Conservation (phyloP, 1,139 yeast species). For the Yamadazyma buinensis region DNA sequence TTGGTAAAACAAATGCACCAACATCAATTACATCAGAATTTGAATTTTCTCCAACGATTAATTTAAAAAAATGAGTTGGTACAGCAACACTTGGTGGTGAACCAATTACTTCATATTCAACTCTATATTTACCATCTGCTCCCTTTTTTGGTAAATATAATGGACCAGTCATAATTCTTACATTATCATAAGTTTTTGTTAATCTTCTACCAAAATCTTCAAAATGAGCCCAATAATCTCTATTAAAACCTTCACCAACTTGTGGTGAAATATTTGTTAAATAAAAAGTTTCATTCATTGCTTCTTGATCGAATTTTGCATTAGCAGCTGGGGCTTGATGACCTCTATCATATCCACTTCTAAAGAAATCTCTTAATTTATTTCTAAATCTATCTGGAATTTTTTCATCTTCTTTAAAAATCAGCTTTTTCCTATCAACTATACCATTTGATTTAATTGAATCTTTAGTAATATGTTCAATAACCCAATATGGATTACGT, state of each 20-base stretch:
- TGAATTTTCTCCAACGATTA: slow-evolving; percentile 74
- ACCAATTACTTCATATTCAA: slow-evolving; percentile 89
- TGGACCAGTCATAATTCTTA: slow-evolving; percentile 91
- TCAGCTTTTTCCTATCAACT: slow-evolving; percentile 75
- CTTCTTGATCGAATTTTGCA: slow-evolving; percentile 82
- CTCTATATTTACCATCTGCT: slow-evolving; percentile 65
- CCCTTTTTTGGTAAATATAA: slow-evolving; percentile 76
- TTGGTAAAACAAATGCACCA: slow-evolving; percentile 93
- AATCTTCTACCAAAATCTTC: slow-evolving; percentile 84
- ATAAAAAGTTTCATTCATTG: slow-evolving; percentile 92
- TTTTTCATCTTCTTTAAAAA: slow-evolving; percentile 83
- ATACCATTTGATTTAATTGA: slow-evolving; percentile 49
- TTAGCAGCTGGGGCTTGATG: slow-evolving; percentile 99
- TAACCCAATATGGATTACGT: slow-evolving; percentile 83
- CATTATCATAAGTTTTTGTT: slow-evolving; percentile 63
- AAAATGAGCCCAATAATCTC: slow-evolving; percentile 96
- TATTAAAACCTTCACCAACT: slow-evolving; percentile 94
- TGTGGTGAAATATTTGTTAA: slow-evolving; percentile 94
- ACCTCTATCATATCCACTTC: slow-evolving; percentile 96
- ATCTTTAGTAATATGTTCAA: slow-evolving; percentile 84
- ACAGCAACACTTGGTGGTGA: slow-evolving; percentile 96
- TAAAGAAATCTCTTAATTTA: slow-evolving; percentile 75
- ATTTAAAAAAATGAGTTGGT: slow-evolving; percentile 94
- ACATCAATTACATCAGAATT: slow-evolving; percentile 58
- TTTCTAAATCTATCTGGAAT: slow-evolving; percentile 78